phyloP scores from a whole-genome alignment of 495 filamentous ascomycete species.

The Parathielavia hyrcaniae region DNA sequence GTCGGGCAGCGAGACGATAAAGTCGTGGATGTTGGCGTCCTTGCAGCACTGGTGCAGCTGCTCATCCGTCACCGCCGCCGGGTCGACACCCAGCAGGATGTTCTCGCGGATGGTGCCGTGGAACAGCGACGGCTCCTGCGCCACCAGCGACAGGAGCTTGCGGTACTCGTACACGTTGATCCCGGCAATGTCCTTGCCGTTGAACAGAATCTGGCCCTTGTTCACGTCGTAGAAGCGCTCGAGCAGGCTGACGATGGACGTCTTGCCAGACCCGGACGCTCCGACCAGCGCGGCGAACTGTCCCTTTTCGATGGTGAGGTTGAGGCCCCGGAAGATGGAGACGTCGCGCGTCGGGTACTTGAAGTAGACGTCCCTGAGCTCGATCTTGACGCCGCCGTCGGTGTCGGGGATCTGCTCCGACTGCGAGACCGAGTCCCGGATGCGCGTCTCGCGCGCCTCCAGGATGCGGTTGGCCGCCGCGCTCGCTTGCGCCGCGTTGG shows the following conservation, averaged over 20 bases:
- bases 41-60: slow-evolving; percentile 50
- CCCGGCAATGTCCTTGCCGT: slow-evolving; percentile 44
- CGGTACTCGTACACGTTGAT: slow-evolving; percentile 48
- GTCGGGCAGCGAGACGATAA: slow-evolving; percentile 54
- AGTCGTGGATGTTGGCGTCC: slow-evolving; percentile 57
- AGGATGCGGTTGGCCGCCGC: slow-evolving; percentile 44
- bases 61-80: slow-evolving; percentile 41
- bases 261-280: slow-evolving; percentile 66
- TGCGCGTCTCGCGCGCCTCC: slow-evolving; percentile 33
- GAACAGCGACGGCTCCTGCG: slow-evolving; percentile 55
- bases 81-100: slow-evolving; percentile 47
- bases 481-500: slow-evolving; percentile 45
- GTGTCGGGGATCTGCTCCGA: slow-evolving; percentile 32
- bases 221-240: slow-evolving; percentile 57
- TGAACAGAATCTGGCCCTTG: slow-evolving; percentile 48
- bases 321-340: slow-evolving; percentile 47
- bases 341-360: slow-evolving; percentile 51
- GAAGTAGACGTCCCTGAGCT: slow-evolving; percentile 53
- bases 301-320: slow-evolving; percentile 55
- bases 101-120: slow-evolving; percentile 56
- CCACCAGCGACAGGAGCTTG: slow-evolving; percentile 51
- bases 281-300: slow-evolving; percentile 67
- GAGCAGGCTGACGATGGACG: slow-evolving; percentile 57
- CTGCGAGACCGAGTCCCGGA: slow-evolving; percentile 20
- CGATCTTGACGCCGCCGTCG: slow-evolving; percentile 47